A percentile compares a stretch with the other conserved stretches of the same genome.
Conservation (phyloP, 164 flowering plant species). For the Litsea cubeba region DNA sequence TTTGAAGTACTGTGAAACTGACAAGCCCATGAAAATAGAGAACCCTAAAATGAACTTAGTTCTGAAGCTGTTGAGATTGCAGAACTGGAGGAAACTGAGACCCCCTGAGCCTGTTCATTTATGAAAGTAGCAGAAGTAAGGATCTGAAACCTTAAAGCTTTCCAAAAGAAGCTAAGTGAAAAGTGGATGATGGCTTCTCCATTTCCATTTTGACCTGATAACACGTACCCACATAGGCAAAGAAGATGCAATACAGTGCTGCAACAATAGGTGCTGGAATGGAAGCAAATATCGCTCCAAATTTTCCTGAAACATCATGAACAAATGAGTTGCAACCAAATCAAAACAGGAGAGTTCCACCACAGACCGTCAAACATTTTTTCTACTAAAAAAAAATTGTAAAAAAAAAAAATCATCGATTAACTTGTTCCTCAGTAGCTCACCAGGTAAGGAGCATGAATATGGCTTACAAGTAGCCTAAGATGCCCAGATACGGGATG, state of each 20-base stretch:
- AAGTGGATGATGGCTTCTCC: neutral
- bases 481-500: too few species aligned
- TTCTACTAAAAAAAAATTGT: too few species aligned
- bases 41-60: conserved; percentile 83
- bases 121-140: neutral
- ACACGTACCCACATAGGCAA: conserved; percentile 87
- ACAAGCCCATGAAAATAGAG: conserved; percentile 86
- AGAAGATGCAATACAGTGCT: conserved; percentile 91
- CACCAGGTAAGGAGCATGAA: too few species aligned
- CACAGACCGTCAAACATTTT: too few species aligned
- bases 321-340: neutral
- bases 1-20: conserved; percentile 92
- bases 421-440: too few species aligned
- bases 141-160: neutral
- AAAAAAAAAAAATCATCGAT: too few species aligned
- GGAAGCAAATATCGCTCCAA: conserved; percentile 95
- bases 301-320: conserved; percentile 58
- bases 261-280: conserved; percentile 85
- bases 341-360: neutral
- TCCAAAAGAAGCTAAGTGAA: neutral
- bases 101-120: conserved; percentile 66
- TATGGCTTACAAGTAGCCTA: too few species aligned
- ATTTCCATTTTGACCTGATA: too few species aligned
- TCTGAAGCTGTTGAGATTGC: conserved; percentile 93
- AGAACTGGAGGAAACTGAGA: conserved; percentile 89